Evolutionary conservation across 495 filamentous ascomycete genomes (phyloP).

Genomic region (Astrothelium subdiscretum): DNA sequence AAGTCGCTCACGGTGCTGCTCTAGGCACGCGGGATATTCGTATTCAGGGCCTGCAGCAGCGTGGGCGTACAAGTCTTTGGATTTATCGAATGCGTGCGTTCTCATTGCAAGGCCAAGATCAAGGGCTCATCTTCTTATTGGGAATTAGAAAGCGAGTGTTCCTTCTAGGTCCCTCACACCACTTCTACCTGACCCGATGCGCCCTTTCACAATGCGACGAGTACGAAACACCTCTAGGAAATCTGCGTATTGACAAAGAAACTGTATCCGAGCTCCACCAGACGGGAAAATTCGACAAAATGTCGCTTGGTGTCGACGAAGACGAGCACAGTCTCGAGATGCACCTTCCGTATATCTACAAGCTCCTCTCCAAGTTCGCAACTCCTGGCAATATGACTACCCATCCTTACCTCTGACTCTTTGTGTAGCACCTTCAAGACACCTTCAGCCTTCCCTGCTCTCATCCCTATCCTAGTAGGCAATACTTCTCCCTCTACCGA

Average conservation of each 20-base stretch:
- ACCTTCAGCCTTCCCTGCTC: slow-evolving; percentile 47
- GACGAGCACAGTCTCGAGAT: slow-evolving; percentile 94
- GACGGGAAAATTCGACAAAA: slow-evolving; percentile 60
- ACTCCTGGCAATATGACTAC: background rate
- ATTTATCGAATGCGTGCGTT: slow-evolving; percentile 64
- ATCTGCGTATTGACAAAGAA: slow-evolving; percentile 59
- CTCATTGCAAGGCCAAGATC: background rate
- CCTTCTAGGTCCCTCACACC: slow-evolving; percentile 88
- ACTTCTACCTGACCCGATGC: slow-evolving; percentile 64
- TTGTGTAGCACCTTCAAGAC: slow-evolving; percentile 21
- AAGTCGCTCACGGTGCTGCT: slow-evolving; percentile 16
- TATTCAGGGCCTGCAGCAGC: slow-evolving; percentile 92
- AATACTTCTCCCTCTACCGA: slow-evolving; percentile 55
- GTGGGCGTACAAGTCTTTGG: slow-evolving; percentile 86
- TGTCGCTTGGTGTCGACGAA: slow-evolving; percentile 59
- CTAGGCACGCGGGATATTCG: slow-evolving; percentile 86
- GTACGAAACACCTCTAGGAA: slow-evolving; percentile 79
- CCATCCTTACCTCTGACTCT: background rate
- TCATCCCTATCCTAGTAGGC: slow-evolving; percentile 87
- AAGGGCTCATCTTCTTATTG: background rate
- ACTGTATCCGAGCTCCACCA: slow-evolving; percentile 51
- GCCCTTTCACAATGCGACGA: slow-evolving; percentile 62
- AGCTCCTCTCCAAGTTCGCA: slow-evolving; percentile 50
- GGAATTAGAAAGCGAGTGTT: slow-evolving; percentile 70
- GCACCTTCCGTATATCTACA: slow-evolving; percentile 91